Evolutionary conservation across 805 yeast genomes (phyloP).

Genomic region (Saccharomycopsis synnaedendra): DNA sequence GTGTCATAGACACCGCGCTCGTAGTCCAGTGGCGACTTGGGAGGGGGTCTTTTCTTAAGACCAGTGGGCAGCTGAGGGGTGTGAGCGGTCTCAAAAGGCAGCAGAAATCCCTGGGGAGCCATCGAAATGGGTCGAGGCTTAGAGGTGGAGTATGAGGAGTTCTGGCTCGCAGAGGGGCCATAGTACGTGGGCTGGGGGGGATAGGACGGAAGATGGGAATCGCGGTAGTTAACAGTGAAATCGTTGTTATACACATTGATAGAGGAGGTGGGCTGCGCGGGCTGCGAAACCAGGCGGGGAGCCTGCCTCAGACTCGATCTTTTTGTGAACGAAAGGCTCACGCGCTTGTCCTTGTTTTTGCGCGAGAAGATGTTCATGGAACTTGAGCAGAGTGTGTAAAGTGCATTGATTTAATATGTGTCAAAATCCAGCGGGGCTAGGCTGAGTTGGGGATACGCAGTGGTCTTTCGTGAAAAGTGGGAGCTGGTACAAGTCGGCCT

Average conservation of each 20-base stretch:
- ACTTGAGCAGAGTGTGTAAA: neutral
- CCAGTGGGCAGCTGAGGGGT: neutral
- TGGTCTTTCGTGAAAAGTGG: no score
- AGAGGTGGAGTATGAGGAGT: no score
- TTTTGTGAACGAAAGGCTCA: constrained; percentile 4
- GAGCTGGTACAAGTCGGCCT: no score
- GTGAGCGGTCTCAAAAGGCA: neutral
- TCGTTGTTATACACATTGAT: neutral
- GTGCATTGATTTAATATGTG: no score
- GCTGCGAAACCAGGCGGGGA: neutral
- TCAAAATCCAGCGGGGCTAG: no score
- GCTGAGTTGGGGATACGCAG: no score
- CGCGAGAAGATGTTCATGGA: constrained; percentile 4
- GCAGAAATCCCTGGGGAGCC: neutral
- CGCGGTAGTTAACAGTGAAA: neutral
- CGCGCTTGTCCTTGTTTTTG: constrained; percentile 9
- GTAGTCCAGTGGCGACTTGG: constrained; percentile 10
- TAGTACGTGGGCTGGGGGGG: no score
- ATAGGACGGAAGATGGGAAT: neutral
- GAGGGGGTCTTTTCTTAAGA: constrained; percentile 11
- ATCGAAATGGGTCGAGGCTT: no score
- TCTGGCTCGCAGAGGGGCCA: no score
- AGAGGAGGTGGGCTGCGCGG: neutral
- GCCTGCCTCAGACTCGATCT: neutral
- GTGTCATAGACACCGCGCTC: constrained; percentile 1